Conservation (phyloP, 1,139 yeast species). For the Maudiozyma humilis region DNA sequence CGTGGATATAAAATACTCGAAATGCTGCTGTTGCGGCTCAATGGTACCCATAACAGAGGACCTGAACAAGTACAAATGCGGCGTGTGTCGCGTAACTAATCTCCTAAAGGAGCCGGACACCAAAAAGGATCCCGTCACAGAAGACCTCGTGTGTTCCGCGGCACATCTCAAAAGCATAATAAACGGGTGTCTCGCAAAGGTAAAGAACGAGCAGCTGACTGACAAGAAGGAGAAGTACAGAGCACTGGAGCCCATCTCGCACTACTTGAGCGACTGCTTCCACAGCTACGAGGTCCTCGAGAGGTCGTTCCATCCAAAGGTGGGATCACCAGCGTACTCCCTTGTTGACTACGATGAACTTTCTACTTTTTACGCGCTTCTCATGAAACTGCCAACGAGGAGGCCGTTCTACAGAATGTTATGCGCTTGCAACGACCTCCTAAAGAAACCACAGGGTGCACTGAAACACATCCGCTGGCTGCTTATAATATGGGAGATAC, state of each 20-base stretch:
- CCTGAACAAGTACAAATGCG: conserved; percentile 47
- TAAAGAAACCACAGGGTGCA: conserved; percentile 37
- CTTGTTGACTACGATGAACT: conserved; percentile 40
- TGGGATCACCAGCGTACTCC: conserved; percentile 12
- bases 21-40: conserved; percentile 51
- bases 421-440: conserved; percentile 40
- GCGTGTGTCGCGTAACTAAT: conserved; percentile 43
- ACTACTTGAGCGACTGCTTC: conserved; percentile 38
- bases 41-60: conserved; percentile 42
- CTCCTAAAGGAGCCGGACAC: neutral
- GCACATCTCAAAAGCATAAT: conserved; percentile 7
- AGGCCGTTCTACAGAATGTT: conserved; percentile 50
- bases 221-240: conserved; percentile 27
- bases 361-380: conserved; percentile 35
- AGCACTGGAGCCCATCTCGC: conserved; percentile 45
- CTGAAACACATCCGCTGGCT: conserved; percentile 41
- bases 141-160: conserved; percentile 4
- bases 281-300: conserved; percentile 38
- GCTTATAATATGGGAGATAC: conserved; percentile 54
- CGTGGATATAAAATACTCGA: neutral
- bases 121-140: neutral
- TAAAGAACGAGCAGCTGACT: conserved; percentile 8
- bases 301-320: conserved; percentile 39
- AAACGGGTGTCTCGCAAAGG: conserved; percentile 10
- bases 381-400: conserved; percentile 48